phyloP scores from a whole-genome alignment of 1,284 basidiomycete genomes.

The Tilletiaria anomala region DNA sequence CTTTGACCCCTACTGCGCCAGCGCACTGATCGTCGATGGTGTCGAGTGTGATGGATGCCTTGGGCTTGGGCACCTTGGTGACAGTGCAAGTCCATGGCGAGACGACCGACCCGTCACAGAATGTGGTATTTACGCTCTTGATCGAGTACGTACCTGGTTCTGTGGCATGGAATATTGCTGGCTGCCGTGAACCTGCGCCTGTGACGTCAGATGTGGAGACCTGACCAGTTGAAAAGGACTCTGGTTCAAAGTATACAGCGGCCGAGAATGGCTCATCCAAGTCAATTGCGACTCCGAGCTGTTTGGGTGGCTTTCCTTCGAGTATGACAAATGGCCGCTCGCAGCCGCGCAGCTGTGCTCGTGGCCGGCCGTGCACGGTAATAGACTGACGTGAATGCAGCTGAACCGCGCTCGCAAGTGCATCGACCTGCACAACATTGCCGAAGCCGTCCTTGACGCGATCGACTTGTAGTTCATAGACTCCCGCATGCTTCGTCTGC shows the following conservation, averaged over 20 bases:
- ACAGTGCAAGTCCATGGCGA: slow-evolving; percentile 31
- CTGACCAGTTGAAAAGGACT: too few species aligned
- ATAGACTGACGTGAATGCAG: too few species aligned
- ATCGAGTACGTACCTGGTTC: slow-evolving; percentile 72
- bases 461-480: too few species aligned
- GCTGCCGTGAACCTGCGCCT: not conserved
- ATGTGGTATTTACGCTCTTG: slow-evolving; percentile 55
- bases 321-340: not conserved
- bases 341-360: not conserved
- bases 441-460: too few species aligned
- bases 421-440: too few species aligned
- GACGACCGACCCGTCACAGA: slow-evolving; percentile 44
- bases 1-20: slow-evolving; percentile 80
- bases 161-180: slow-evolving; percentile 6
- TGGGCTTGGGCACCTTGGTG: slow-evolving; percentile 51
- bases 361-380: too few species aligned
- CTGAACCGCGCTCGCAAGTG: too few species aligned
- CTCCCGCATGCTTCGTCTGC: not conserved
- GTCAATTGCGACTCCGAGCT: not conserved
- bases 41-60: slow-evolving; percentile 71
- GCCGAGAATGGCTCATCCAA: slow-evolving; percentile 1
- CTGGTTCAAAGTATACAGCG: too few species aligned
- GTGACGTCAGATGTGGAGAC: too few species aligned
- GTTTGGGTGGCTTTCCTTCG: not conserved
- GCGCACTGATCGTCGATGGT: slow-evolving; percentile 72